Base-by-base conservation (phyloP, 495 filamentous ascomycete genomes). In the Neurospora terricola region DNA sequence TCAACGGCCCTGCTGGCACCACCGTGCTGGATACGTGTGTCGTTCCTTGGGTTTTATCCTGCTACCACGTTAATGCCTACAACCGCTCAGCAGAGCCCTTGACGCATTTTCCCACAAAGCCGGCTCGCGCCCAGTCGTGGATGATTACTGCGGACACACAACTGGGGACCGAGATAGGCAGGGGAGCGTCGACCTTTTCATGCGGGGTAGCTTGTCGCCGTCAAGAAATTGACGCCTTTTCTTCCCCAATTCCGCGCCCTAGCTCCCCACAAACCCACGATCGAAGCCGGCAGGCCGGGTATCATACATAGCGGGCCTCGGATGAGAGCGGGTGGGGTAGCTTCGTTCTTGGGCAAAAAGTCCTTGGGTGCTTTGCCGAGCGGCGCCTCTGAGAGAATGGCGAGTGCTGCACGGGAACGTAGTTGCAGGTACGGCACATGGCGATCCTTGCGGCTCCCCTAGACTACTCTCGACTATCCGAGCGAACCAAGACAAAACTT, bases 151-250 rank as follows among this genome's bases (percentile, higher is more conserved):
- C 72, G 72, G 72, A 34, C n/a, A 38, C 39, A 73, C 72, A 73
- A 73, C 30, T 71, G 36, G 69, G 42, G 23, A 40, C 43, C 69
- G 72, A 71, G 30, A 38, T 48, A 9, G 62, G 18, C 23, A 38
- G 70, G 38, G 36, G 42, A 37, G 21, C 38, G 70, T 30, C 34
- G 21, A 27, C 69, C n/a, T 14, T 48, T 40, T 23, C 5, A 72
- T 74, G 73, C 73, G 70, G 70, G 73, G 66, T 74, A 74, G 21
- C 30, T n/a, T 45, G 42, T 27, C 21, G 69, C 40, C 38, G 40
- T 36, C n/a, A 38, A 30, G 34, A 69, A 36, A 42, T 30, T 36
- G 68, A 45, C 72, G 39, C 42, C 70, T 18, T 34, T 14, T 66
- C 54, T 66, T 66, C 54, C 27, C 54, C 54, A 66, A 66, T 66